Evolutionary conservation across 768 basidiomycete genomes (phyloP).

Genomic region (Porphyrellus cyaneotinctus): DNA sequence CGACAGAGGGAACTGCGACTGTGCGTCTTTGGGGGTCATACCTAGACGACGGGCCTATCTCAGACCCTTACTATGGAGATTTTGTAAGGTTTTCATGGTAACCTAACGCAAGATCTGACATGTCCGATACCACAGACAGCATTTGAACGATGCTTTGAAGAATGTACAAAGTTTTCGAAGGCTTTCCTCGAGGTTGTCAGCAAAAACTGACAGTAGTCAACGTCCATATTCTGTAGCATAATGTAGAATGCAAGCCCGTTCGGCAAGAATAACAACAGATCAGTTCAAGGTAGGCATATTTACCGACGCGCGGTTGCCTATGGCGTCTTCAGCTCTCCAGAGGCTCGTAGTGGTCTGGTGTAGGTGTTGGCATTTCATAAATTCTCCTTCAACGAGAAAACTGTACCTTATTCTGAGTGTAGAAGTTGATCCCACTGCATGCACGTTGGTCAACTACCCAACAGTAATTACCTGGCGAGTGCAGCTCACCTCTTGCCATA

Average conservation of each 20-base stretch:
- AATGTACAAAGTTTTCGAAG: constrained; percentile 68
- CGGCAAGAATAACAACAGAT: constrained; percentile 1
- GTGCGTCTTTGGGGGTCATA: constrained; percentile 82
- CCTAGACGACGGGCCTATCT: constrained; percentile 63
- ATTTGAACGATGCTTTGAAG: constrained; percentile 76
- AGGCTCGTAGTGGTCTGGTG: constrained; percentile 83
- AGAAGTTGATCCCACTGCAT: constrained; percentile 84
- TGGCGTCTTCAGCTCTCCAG: constrained; percentile 86
- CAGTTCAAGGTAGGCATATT: constrained; percentile 76
- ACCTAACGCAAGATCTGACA: constrained; percentile 2
- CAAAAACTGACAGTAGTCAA: constrained; percentile 19
- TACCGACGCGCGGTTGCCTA: constrained; percentile 74
- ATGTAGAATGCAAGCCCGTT: constrained; percentile 7
- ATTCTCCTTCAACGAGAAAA: neutral
- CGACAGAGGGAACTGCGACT: constrained; percentile 53
- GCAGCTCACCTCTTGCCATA: constrained; percentile 74
- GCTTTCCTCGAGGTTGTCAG: constrained; percentile 69
- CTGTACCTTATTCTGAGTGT: constrained; percentile 86
- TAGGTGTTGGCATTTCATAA: constrained; percentile 4
- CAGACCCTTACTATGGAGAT: constrained; percentile 83
- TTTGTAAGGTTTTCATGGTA: constrained; percentile 38
- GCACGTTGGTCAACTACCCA: neutral
- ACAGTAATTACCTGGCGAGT: neutral
- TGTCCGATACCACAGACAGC: constrained; percentile 42
- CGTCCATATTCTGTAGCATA: constrained; percentile 3